Evolutionary conservation across 805 yeast species (phyloP), one percentile per base, ranked within the genome.

Genomic region (Saccharomyces mikatae): DNA sequence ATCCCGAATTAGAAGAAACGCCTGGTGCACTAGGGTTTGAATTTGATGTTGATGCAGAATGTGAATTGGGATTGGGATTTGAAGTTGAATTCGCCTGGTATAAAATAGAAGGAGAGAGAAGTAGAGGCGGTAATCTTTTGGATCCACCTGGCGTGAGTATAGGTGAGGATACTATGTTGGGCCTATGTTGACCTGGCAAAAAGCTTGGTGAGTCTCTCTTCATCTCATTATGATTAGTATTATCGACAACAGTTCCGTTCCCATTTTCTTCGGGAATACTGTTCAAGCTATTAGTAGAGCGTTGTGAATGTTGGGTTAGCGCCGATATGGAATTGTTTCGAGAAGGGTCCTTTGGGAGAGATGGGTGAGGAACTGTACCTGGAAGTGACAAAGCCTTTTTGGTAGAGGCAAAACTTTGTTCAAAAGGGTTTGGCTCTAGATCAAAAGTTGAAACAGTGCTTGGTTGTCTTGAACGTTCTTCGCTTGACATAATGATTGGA

Each of bases 341-440:
- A 10, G 44, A 36, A 36, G 13, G 24, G 13, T 8, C 22, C 4
- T 36, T 36, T 36, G 44, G 4, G 6, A 6, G 44, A n/a, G 22
- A 36, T 17, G 44, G 24, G 17, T 17, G 44, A 17, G 44, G 21
- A 24, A 21, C 10, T 2, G 22, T 17, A 22, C 44, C 24, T 36
- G 44, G 44, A 21, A 17, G 44, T 17, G 44, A n/a, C 24, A 14
- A 31, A 6, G 53, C 36, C 48, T 60, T 61, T 52, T 66, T 60
- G 2, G 66, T 83, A 2, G 82, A 72, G n/a, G 94, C 97, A 73
- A 92, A 92, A 51, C 96, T 87, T 69, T 86, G 87, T 70, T 92
- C 99, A 67, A 92, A 92, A 4, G 97, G 97, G 64, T 92, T 92
- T 9, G 94, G 96, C 69, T 94, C 99, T 55, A 90, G 74, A 57